Evolutionary conservation across 768 basidiomycete species (phyloP), one percentile per base, ranked within the genome.

Genomic region (Sporobolomyces pararoseus): DNA sequence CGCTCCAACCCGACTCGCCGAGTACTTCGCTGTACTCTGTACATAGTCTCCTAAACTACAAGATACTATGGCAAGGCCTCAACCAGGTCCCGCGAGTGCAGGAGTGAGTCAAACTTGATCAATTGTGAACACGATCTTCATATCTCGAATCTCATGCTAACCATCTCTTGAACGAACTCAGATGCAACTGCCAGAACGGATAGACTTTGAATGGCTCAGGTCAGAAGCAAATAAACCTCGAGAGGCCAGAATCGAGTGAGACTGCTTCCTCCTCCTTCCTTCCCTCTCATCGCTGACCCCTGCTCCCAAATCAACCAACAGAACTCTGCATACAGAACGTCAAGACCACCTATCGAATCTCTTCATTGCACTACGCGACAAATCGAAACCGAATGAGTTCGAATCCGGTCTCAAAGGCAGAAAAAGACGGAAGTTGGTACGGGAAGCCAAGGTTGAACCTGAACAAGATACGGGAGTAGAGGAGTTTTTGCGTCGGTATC

Each of bases 351-450:
- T 73, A 7, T 46, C 60, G 4, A 42, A 68, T 23, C 50, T 68
- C 39, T 69, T 63, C 59, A 37, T 68, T 10, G 71, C 71, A 1
- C 21, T 73, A 4, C 67, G 64, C 19, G 71, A 73, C 44, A 73
- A 68, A 53, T 25, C 29, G 4, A 51, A 32, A 0, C 31, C 66
- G 2, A 29, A 14, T 31, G 64, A 63, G 21, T 73, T 68, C 21
- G 60, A 73, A 27, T 58, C 71, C 1, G 71, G 71, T 2, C 31
- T 72, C 57, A 37, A 46, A 29, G 62, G 62, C 2, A 42, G 65
- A 19, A 67, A 63, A 25, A 42, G 66, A 14, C 37, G 65, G 29
- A 67, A 52, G 29, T 31, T 63, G 7, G 46, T 44, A 2, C 59
- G 59, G 1, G 54, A 35, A 3, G 54, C 5, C 31, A 14, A 1